phyloP scores from a whole-genome alignment of 106 monocot species.

The Allium fistulosum region DNA sequence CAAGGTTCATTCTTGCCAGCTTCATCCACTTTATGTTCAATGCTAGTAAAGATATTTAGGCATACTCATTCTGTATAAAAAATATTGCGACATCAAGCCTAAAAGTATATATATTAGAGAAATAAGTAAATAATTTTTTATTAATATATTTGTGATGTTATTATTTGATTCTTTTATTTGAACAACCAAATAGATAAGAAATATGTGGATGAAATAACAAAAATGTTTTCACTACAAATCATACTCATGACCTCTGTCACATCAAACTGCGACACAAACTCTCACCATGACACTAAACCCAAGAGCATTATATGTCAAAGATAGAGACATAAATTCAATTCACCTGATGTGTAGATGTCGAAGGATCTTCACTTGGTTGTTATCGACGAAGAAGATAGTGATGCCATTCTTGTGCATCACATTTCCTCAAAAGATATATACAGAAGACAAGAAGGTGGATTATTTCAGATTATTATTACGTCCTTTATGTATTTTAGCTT shows the following conservation, averaged over 20 bases:
- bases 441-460: conserved; percentile 83
- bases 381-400: conserved; percentile 89
- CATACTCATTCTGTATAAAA: too few relatives aligned
- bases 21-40: too few relatives aligned
- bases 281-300: background rate
- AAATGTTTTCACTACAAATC: background rate
- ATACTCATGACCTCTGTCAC: too few relatives aligned
- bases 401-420: conserved; percentile 67
- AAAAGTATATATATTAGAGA: too few relatives aligned
- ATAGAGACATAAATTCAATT: background rate
- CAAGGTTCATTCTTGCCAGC: too few relatives aligned
- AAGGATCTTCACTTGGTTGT: conserved; percentile 85
- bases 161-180: too few relatives aligned
- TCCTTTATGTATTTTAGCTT: background rate
- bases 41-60: too few relatives aligned
- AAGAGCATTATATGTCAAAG: too few relatives aligned
- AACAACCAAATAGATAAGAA: background rate
- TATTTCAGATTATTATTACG: background rate
- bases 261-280: background rate
- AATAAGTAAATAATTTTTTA: too few relatives aligned
- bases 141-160: too few relatives aligned
- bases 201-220: background rate
- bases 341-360: conserved; percentile 33
- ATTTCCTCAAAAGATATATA: conserved; percentile 84
- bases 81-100: too few relatives aligned